Conservation (phyloP, 345 rosid genomes). For the Salix suchowensis region DNA sequence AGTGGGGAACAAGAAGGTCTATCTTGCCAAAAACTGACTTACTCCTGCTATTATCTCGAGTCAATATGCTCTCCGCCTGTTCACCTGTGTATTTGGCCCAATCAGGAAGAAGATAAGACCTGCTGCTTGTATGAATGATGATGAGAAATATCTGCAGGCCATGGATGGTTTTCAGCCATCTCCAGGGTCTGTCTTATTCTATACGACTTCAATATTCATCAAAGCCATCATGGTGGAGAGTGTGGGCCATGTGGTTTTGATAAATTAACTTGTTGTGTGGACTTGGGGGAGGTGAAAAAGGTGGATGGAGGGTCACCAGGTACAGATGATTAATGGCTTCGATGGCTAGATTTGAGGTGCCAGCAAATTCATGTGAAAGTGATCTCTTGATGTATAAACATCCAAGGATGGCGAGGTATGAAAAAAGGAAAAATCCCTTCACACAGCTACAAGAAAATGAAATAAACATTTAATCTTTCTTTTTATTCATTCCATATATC, state of each 20-base stretch:
- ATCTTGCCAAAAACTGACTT: not conserved
- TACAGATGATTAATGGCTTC: too few relatives aligned
- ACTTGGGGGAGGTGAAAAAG: not conserved
- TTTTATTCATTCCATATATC: too few relatives aligned
- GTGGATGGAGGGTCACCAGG: constrained; percentile 8
- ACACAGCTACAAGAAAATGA: too few relatives aligned
- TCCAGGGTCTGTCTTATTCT: constrained; percentile 33
- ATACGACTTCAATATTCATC: not conserved
- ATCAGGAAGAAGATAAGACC: constrained; percentile 4
- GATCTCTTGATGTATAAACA: too few relatives aligned
- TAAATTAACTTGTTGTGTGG: not conserved
- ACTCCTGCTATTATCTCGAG: not conserved
- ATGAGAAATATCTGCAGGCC: constrained; percentile 8
- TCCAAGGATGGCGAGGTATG: too few relatives aligned
- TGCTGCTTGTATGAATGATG: constrained; percentile 16
- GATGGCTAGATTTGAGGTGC: too few relatives aligned
- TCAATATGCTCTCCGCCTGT: constrained; percentile 4
- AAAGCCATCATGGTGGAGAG: constrained; percentile 8
- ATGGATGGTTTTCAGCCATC: constrained; percentile 1
- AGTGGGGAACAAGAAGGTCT: constrained; percentile 18
- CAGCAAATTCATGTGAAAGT: too few relatives aligned
- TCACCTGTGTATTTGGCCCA: constrained; percentile 6
- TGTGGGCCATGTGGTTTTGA: constrained; percentile 15
- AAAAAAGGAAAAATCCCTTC: too few relatives aligned
- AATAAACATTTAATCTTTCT: too few relatives aligned